Evolutionary conservation across 257 asterid species (phyloP).

Genomic region (Ligustrum vulgare): DNA sequence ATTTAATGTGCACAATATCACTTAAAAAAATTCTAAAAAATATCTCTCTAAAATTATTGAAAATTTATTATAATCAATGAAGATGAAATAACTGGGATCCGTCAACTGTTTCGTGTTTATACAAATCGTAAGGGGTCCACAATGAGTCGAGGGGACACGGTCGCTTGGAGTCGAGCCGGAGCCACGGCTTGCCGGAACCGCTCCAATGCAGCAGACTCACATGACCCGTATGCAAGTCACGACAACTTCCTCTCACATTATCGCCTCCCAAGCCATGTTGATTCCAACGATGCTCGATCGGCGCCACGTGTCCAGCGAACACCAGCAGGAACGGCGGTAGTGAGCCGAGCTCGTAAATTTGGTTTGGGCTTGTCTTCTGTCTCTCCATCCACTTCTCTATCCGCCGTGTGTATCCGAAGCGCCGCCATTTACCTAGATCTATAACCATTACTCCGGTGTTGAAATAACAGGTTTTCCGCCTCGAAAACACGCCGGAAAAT

Average conservation of each 20-base stretch:
- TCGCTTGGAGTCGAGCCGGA: conserved; percentile 48
- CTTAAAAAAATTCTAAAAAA: no score
- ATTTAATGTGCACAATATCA: no score
- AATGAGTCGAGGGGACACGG: conserved; percentile 60
- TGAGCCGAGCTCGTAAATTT: conserved; percentile 71
- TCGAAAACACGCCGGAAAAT: conserved; percentile 41
- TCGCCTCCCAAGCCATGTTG: conserved; percentile 74
- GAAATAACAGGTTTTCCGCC: conserved; percentile 62
- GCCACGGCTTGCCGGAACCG: conserved; percentile 77
- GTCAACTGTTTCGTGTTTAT: conserved; percentile 5
- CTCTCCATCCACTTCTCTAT: conserved; percentile 69
- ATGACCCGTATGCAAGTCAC: conserved; percentile 54
- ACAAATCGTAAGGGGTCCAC: conserved; percentile 58
- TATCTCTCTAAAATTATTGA: no score
- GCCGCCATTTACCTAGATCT: conserved; percentile 58
- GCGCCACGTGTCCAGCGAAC: conserved; percentile 58
- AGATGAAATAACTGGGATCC: no score
- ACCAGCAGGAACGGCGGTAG: conserved; percentile 63
- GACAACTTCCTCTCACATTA: conserved; percentile 58
- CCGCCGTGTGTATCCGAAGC: conserved; percentile 47
- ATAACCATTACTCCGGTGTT: conserved; percentile 72
- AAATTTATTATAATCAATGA: no score
- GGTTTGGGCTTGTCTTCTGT: conserved; percentile 40
- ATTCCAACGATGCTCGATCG: conserved; percentile 63
- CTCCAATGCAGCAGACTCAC: conserved; percentile 75